Conservation (phyloP, 2,329 filamentous ascomycete species). For the Colletotrichum sp. region DNA sequence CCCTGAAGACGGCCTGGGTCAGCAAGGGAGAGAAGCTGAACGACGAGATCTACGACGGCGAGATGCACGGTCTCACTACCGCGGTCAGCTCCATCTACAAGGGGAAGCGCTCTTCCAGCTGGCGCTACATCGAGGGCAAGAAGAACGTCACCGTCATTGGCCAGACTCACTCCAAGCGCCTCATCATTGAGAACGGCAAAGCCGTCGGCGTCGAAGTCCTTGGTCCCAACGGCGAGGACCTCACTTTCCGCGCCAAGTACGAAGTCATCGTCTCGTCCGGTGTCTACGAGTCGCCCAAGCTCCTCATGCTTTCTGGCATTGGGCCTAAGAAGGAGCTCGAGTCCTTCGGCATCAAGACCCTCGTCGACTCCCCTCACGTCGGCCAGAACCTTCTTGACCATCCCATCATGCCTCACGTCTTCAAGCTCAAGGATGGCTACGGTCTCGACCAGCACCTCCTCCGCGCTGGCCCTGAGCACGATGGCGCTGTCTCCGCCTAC, state of each 20-base stretch:
- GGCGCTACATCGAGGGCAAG: constrained; percentile 56
- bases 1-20: constrained; percentile 56
- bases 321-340: constrained; percentile 59
- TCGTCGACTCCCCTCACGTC: constrained; percentile 65
- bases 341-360: constrained; percentile 55
- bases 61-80: constrained; percentile 58
- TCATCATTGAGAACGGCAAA: constrained; percentile 54
- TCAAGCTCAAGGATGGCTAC: constrained; percentile 46
- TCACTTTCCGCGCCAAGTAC: constrained; percentile 51
- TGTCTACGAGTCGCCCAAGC: constrained; percentile 67
- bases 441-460: constrained; percentile 46
- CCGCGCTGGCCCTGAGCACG: constrained; percentile 37
- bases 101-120: constrained; percentile 58
- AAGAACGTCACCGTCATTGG: constrained; percentile 59
- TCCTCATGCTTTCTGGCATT: constrained; percentile 70
- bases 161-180: constrained; percentile 53
- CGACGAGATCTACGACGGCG: constrained; percentile 61
- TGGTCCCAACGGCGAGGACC: constrained; percentile 36
- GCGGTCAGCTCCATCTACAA: constrained; percentile 63
- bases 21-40: constrained; percentile 54
- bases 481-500: constrained; percentile 40
- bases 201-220: constrained; percentile 54
- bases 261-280: constrained; percentile 57
- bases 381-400: constrained; percentile 70
- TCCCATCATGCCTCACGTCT: constrained; percentile 57